These are phyloP conservation scores for Nothophoma quercina DNA, from an alignment of 2,329 filamentous ascomycete genomes.

Conservation along the genomic window DNA sequence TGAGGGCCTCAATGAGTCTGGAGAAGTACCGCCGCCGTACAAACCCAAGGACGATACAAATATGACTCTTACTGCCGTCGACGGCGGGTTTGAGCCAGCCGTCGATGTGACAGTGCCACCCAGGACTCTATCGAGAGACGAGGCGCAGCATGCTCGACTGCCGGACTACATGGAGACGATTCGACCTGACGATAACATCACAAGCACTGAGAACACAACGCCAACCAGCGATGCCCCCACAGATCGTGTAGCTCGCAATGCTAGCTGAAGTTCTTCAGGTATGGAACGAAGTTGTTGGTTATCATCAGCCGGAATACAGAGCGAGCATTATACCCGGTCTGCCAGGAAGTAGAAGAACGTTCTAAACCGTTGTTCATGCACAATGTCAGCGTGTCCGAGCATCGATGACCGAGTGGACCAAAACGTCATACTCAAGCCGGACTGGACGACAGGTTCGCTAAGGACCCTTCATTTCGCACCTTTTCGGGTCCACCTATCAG, in stretches of 20 bases:
- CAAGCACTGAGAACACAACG: neutral
- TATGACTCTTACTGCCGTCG: conserved; percentile 12
- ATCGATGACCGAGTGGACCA: too few relatives aligned
- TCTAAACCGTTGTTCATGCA: too few relatives aligned
- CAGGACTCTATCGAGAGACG: conserved; percentile 48
- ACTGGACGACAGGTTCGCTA: too few relatives aligned
- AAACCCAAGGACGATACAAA: conserved; percentile 43
- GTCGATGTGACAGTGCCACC: conserved; percentile 45
- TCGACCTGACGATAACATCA: neutral
- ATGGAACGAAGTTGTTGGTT: too few relatives aligned
- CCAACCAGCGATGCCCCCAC: neutral
- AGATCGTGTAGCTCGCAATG: neutral
- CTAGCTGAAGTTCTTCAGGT: neutral
- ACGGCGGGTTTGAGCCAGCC: neutral
- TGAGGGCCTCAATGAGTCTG: conserved; percentile 69
- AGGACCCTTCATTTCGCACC: too few relatives aligned
- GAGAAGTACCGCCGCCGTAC: conserved; percentile 72
- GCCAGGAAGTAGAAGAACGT: too few relatives aligned
- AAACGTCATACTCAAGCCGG: too few relatives aligned
- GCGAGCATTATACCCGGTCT: too few relatives aligned
- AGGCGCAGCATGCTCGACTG: conserved; percentile 40
- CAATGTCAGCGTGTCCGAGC: too few relatives aligned
- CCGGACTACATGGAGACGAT: conserved; percentile 50
- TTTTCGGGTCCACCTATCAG: too few relatives aligned
- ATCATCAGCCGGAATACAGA: too few relatives aligned